Evolutionary conservation across 225 moss, liverwort and hornwort species (phyloP).

Genomic region (Bryum argenteum): DNA sequence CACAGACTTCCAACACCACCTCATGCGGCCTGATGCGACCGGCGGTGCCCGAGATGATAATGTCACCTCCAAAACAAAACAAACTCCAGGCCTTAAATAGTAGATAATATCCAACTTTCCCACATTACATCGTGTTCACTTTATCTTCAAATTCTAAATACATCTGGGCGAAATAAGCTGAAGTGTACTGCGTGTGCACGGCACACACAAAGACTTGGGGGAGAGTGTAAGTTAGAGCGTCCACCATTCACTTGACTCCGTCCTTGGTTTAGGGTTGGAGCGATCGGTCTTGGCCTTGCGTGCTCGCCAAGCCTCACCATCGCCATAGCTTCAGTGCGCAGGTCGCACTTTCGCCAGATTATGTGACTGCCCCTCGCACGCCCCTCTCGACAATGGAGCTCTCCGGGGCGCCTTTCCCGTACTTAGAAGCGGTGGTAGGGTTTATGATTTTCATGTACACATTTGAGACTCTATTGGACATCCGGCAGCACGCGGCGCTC

Average conservation of each 20-base stretch:
- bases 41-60: too few species aligned
- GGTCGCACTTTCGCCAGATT: neutral
- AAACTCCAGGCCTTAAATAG: too few species aligned
- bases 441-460: slow-evolving; percentile 95
- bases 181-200: neutral
- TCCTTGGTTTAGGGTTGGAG: neutral
- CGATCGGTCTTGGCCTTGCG: neutral
- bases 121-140: too few species aligned
- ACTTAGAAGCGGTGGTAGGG: slow-evolving; percentile 73
- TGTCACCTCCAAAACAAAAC: too few species aligned
- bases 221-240: neutral
- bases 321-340: neutral
- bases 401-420: slow-evolving; percentile 50
- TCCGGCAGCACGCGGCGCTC: slow-evolving; percentile 83
- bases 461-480: slow-evolving; percentile 93
- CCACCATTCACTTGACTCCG: too few species aligned
- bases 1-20: too few species aligned
- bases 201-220: neutral
- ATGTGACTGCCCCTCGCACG: slow-evolving; percentile 24
- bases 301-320: neutral
- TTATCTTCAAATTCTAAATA: too few species aligned
- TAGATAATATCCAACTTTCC: too few species aligned
- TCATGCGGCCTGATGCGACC: too few species aligned
- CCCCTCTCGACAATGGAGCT: slow-evolving; percentile 32
- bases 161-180: too few species aligned